Conservation (phyloP, 768 basidiomycete species). For the Calvatia gigantea region DNA sequence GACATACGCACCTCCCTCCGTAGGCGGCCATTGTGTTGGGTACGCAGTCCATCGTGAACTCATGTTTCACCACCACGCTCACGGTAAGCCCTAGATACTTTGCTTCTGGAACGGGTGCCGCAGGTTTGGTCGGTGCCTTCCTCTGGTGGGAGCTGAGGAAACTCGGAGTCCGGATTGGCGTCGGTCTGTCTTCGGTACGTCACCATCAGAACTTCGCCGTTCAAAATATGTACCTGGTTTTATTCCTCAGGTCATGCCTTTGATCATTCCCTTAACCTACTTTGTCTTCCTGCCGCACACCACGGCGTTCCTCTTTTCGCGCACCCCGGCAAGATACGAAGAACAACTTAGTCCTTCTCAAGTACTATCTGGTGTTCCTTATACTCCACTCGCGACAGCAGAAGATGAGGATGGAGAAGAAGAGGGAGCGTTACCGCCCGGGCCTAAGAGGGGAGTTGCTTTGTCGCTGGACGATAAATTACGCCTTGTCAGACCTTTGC, state of each 20-base stretch:
- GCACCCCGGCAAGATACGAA: constrained; percentile 34
- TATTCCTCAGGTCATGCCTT: constrained; percentile 65
- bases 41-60: constrained; percentile 29
- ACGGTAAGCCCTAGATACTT: constrained; percentile 59
- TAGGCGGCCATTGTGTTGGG: constrained; percentile 82
- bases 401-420: constrained; percentile 42
- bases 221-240: constrained; percentile 2
- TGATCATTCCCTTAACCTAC: constrained; percentile 75
- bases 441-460: constrained; percentile 42
- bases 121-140: constrained; percentile 88
- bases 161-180: constrained; percentile 78
- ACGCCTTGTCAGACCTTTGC: constrained; percentile 72
- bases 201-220: background rate
- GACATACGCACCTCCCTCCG: constrained; percentile 62
- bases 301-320: constrained; percentile 42
- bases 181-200: constrained; percentile 79
- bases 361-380: constrained; percentile 32
- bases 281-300: constrained; percentile 72
- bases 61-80: background rate
- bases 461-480: constrained; percentile 77
- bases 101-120: constrained; percentile 91
- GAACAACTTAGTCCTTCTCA: constrained; percentile 29
- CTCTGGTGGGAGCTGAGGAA: constrained; percentile 93
- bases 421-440: constrained; percentile 29
- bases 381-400: constrained; percentile 39